These are phyloP conservation scores for Aquilaria malaccensis DNA, from an alignment of 345 rosid species.

Conservation along the genomic window DNA sequence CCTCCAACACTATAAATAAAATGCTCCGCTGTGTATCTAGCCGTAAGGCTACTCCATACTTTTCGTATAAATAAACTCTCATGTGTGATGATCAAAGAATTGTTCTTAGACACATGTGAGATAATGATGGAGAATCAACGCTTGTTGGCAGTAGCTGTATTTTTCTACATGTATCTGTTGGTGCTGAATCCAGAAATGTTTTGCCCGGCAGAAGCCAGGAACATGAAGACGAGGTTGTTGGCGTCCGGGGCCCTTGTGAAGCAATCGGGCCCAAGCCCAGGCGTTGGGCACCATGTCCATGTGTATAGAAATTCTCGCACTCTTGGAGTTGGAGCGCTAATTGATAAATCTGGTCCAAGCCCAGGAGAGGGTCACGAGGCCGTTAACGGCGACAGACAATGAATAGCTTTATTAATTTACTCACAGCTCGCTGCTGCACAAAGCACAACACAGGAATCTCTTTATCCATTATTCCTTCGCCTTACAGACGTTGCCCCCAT, in stretches of 20 bases:
- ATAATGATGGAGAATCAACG: slow-evolving; percentile 13
- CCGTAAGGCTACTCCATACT: not conserved
- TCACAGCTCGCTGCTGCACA: no score
- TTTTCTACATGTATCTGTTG: slow-evolving; percentile 16
- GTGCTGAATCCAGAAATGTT: slow-evolving; percentile 4
- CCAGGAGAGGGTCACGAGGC: slow-evolving; percentile 33
- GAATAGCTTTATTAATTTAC: not conserved
- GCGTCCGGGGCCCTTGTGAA: slow-evolving; percentile 5
- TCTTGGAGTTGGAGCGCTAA: not conserved
- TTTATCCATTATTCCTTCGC: not conserved
- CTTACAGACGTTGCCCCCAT: not conserved
- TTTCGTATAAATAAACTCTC: not conserved
- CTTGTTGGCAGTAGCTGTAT: not conserved
- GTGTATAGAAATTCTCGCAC: not conserved
- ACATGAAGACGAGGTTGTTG: slow-evolving; percentile 7
- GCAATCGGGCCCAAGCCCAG: slow-evolving; percentile 39
- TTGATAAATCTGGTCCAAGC: slow-evolving; percentile 35
- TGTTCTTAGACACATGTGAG: not conserved
- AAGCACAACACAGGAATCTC: no score
- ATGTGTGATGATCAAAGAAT: not conserved
- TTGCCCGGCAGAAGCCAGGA: slow-evolving; percentile 20
- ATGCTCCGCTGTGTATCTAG: not conserved
- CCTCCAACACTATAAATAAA: slow-evolving; percentile 10
- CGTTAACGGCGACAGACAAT: slow-evolving; percentile 10
- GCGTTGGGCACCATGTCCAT: slow-evolving; percentile 17